Base-by-base conservation (phyloP, 805 yeast genomes). In the Ogataea ganodermae region DNA sequence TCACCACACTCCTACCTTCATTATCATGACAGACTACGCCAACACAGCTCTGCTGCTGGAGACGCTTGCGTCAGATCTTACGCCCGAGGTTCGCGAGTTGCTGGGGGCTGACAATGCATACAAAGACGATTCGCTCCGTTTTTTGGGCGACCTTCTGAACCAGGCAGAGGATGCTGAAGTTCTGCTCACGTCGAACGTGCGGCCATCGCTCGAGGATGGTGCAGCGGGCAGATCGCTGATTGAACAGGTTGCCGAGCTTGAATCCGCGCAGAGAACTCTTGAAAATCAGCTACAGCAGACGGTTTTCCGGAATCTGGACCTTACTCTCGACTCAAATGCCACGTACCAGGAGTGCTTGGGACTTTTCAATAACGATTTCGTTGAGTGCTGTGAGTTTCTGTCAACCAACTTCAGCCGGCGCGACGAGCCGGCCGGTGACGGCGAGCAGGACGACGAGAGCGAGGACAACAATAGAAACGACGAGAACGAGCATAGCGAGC, bases 211-310 rank as follows among this genome's bases (percentile, higher is more conserved):
- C 30, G 62, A 58, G 16, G 41, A 46, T 6, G 41, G 37, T 3
- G 42, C 40, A 13, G 49, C 59, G 3, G 50, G 57, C 3, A 58
- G 63, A 41, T 76, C 82, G 0, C 55, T 81, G 27, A 78, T 81
- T 1, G 89, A 84, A 53, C 90, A 83, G 58, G 82, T 86, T 35
- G 91, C 91, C 0, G 92, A 86, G 58, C 64, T 84, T 27, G 89
- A 84, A 55, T 77, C 79, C 22, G 52, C 70, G n/a, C 79, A 78
- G 51, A 65, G 82, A 17, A 60, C 65, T 1, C 58, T 79, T 16
- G 84, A 81, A 50, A 57, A 66, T 4, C 63, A 75, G 50, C 61
- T 84, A 35, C 70, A 73, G 6, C 69, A 71, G 36, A 62, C 69
- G 3, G 58, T 73, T 6, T 65, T 73, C 18, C 51, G 63, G 2